Evolutionary conservation across 306 rosid species (phyloP).

Genomic region (Mimosa bimucronata): DNA sequence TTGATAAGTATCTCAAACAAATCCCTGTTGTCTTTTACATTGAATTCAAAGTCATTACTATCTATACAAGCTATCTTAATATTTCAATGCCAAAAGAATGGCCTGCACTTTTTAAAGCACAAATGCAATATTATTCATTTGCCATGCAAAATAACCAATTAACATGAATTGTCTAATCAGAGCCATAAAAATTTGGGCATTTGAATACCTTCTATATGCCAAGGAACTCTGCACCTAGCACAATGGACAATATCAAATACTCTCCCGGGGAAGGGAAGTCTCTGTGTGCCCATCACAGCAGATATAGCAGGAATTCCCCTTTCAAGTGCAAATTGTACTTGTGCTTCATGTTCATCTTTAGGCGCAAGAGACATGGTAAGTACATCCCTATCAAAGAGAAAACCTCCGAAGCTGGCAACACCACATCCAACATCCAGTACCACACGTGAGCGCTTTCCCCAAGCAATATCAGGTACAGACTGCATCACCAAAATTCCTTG

Average conservation of each 20-base stretch:
- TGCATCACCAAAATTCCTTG: slow-evolving; percentile 45
- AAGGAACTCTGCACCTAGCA: slow-evolving; percentile 99
- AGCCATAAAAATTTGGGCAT: slow-evolving; percentile 5
- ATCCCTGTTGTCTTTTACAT: slow-evolving; percentile 14
- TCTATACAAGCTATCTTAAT: slow-evolving; percentile 17
- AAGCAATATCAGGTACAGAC: slow-evolving; percentile 76
- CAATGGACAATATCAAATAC: slow-evolving; percentile 92
- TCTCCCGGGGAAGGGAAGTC: slow-evolving; percentile 93
- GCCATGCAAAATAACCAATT: neutral
- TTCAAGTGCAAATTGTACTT: slow-evolving; percentile 98
- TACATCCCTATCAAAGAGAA: slow-evolving; percentile 89
- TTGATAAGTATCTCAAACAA: slow-evolving; percentile 36
- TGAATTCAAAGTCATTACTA: slow-evolving; percentile 12
- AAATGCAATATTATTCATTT: neutral
- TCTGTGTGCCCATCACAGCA: slow-evolving; percentile 98
- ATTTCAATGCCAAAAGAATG: slow-evolving; percentile 21
- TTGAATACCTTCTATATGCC: slow-evolving; percentile 92
- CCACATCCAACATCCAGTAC: slow-evolving; percentile 98
- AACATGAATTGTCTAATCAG: slow-evolving; percentile 25
- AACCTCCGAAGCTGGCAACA: slow-evolving; percentile 99
- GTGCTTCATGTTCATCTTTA: slow-evolving; percentile 99
- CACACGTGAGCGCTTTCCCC: slow-evolving; percentile 93
- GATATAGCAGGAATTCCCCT: slow-evolving; percentile 98
- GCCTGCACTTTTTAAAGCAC: neutral
- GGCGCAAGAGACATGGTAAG: slow-evolving; percentile 96